Conservation (phyloP, 1,139 yeast species). For the Pichia sp. region DNA sequence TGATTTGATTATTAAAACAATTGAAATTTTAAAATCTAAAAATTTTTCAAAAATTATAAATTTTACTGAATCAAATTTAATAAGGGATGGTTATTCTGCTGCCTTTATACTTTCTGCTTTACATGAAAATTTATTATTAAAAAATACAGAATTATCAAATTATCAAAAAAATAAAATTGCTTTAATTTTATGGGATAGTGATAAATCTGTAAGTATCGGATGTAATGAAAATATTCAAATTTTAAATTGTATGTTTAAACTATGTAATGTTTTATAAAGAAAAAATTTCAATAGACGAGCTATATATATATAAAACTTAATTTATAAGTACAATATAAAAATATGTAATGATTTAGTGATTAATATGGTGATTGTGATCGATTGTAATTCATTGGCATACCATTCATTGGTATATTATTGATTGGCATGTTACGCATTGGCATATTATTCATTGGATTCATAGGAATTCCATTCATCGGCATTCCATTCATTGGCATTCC, state of each 20-base stretch:
- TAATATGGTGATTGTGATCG: no score
- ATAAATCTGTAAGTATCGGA: conserved; percentile 71
- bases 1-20: conserved; percentile 40
- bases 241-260: conserved; percentile 58
- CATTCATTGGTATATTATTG: no score
- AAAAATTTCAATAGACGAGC: neutral
- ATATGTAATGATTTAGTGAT: no score
- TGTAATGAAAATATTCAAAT: conserved; percentile 87
- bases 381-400: no score
- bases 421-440: no score
- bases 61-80: conserved; percentile 44
- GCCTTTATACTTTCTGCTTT: conserved; percentile 71
- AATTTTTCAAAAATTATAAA: conserved; percentile 38
- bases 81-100: conserved; percentile 82
- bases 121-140: conserved; percentile 64
- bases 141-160: conserved; percentile 37
- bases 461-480: no score
- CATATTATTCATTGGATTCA: no score
- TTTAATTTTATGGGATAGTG: conserved; percentile 63
- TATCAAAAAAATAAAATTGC: conserved; percentile 61
- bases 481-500: no score
- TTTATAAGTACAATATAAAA: no score
- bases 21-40: conserved; percentile 36
- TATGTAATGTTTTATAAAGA: conserved; percentile 38
- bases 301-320: no score